Evolutionary conservation across 192 early-diverging fungal genomes (phyloP).

Genomic region (Gonapodya sp.): DNA sequence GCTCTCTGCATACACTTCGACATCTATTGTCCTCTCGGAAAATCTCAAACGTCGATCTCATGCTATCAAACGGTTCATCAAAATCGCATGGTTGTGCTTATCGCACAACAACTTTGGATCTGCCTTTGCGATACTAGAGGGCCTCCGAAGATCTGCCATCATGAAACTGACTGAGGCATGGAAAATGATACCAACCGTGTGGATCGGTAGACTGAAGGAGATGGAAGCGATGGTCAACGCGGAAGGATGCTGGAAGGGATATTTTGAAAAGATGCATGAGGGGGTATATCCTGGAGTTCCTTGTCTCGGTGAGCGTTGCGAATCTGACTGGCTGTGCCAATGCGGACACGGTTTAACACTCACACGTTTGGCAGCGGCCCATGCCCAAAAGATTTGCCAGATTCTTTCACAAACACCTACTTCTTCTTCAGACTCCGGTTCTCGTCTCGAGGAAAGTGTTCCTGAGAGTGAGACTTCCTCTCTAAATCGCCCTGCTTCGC

Average conservation of each 20-base stretch:
- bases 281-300: background rate
- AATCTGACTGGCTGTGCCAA: background rate
- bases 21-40: background rate
- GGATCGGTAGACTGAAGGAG: background rate
- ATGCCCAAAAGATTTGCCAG: background rate
- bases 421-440: background rate
- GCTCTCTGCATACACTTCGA: background rate
- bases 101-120: background rate
- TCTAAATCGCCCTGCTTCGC: background rate
- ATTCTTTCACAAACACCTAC: background rate
- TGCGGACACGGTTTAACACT: background rate
- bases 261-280: background rate
- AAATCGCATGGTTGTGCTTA: background rate
- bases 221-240: background rate
- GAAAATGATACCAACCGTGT: background rate
- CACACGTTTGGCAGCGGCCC: background rate
- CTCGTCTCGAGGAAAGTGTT: background rate
- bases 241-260: background rate
- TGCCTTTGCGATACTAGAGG: background rate
- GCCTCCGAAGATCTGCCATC: background rate
- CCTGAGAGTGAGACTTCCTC: background rate
- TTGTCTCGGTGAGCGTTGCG: background rate
- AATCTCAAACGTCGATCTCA: background rate
- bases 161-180: background rate
- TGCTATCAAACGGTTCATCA: background rate